These are phyloP conservation scores for Aspergillus pseudotamarii DNA, from an alignment of 2,329 filamentous ascomycete genomes.

Conservation along the genomic window DNA sequence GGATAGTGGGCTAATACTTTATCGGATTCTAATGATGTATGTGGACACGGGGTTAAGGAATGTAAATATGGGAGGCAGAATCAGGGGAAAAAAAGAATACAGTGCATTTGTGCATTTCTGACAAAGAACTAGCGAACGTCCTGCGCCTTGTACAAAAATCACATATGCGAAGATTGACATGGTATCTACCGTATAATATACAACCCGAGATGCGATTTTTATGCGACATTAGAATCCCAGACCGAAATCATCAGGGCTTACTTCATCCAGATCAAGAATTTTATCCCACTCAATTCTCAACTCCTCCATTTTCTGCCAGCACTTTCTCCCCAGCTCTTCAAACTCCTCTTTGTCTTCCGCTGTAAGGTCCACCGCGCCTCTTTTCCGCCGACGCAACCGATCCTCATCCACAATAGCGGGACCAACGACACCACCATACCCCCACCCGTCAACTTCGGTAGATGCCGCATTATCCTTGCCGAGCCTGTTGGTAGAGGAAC, in stretches of 20 bases:
- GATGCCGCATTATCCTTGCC: slow-evolving; percentile 67
- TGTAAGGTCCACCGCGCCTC: slow-evolving; percentile 61
- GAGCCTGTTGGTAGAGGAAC: slow-evolving; percentile 65
- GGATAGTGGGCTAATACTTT: slow-evolving; percentile 30
- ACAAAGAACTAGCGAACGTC: not conserved
- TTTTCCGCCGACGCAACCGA: slow-evolving; percentile 59
- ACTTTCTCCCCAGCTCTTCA: slow-evolving; percentile 44
- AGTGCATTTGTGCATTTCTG: not conserved
- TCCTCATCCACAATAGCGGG: slow-evolving; percentile 56
- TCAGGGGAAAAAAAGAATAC: slow-evolving; percentile 12
- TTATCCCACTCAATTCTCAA: slow-evolving; percentile 43
- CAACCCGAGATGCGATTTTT: not conserved
- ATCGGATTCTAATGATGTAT: slow-evolving; percentile 40
- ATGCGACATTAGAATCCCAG: not conserved
- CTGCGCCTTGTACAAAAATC: not conserved
- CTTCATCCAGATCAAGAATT: slow-evolving; percentile 40
- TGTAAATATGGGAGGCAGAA: slow-evolving; percentile 38
- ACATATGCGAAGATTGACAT: not conserved
- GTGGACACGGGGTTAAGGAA: slow-evolving; percentile 32
- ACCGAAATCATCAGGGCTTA: not conserved
- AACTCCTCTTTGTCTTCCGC: slow-evolving; percentile 38
- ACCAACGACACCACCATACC: slow-evolving; percentile 59
- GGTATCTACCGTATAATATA: not conserved
- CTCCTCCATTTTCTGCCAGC: slow-evolving; percentile 48
- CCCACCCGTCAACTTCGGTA: slow-evolving; percentile 88